Base-by-base conservation (phyloP, 768 basidiomycete species). In the Amanita pseudoporphyria region DNA sequence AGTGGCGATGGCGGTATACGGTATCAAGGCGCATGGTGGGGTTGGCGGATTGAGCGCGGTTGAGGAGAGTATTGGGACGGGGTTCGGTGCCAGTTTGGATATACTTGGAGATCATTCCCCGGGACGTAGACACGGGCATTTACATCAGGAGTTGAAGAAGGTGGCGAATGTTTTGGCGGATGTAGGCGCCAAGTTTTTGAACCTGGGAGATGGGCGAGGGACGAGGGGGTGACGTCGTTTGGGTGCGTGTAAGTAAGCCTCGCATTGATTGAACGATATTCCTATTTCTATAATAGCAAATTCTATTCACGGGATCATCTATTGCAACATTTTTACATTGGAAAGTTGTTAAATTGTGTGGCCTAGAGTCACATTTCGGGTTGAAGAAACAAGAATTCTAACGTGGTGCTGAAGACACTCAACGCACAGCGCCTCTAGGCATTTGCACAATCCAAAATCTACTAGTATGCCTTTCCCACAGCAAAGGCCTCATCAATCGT, bases 1-100 rank as follows among this genome's bases (percentile, higher is more conserved):
- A 10, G 76, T 86, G 18, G 85, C 84, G 9, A 68, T 89, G 60
- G 83, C 82, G 2, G 67, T 79, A 19, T 80, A 78, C 61, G 70
- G 72, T 26, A 63, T 72, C 35, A 63, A 62, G 49, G 56, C 58
- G 39, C 60, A 65, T 5, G 63, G 60, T 1, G 56, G 52, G 3
- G n/a, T 18, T 5, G 32, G 3, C 9, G n/a, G n/a, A n/a, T n/a
- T n/a, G n/a, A 45, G 37, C 35, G 13, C 44, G 10, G 30, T 35
- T 26, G 53, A 55, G 7, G 26, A 28, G 7, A 28, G 26, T 28
- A 28, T 28, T 7, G 26, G 26, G 26, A 7, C 7, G 7, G 26
- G 36, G 47, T 56, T 5, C 53, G 49, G 46, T 55, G 58, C 6
- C 44, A 57, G 26, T 58, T 59, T 52, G 18, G 19, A 47, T 16